Evolutionary conservation across 2,329 filamentous ascomycete genomes (phyloP).

Genomic region (Mollisia scopiformis): DNA sequence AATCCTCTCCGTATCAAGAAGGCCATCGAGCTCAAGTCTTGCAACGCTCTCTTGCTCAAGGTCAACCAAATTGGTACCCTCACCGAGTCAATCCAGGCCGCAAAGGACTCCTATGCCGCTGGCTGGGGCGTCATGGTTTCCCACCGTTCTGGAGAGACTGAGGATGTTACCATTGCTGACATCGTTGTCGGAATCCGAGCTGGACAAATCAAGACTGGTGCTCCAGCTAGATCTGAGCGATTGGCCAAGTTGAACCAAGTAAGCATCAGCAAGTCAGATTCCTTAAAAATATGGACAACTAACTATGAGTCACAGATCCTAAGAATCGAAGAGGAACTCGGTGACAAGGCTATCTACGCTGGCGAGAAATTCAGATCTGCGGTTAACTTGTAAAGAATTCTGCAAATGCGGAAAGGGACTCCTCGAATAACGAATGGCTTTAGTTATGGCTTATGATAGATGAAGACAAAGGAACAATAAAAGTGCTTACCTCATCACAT

Average conservation of each 20-base stretch:
- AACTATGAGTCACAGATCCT: constrained; percentile 62
- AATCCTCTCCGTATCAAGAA: constrained; percentile 99
- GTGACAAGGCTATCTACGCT: constrained; percentile 87
- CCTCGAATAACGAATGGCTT: constrained; percentile 16
- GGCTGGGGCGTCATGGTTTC: constrained; percentile 99
- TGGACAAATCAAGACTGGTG: constrained; percentile 99
- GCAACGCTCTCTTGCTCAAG: constrained; percentile 98
- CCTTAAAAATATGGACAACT: neutral
- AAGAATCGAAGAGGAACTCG: constrained; percentile 98
- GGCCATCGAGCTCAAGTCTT: constrained; percentile 98
- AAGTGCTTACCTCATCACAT: neutral
- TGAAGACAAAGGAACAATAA: neutral
- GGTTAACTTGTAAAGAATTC: constrained; percentile 73
- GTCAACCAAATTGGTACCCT: constrained; percentile 99
- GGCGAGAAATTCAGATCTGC: constrained; percentile 90
- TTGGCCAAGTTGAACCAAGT: constrained; percentile 97
- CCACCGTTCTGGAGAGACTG: constrained; percentile 98
- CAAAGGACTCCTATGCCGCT: constrained; percentile 96
- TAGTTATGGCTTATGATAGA: constrained; percentile 12
- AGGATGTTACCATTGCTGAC: constrained; percentile 99
- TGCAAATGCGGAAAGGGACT: constrained; percentile 7
- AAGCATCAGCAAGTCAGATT: neutral
- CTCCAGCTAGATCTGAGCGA: constrained; percentile 94
- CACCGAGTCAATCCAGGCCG: constrained; percentile 97
- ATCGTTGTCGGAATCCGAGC: constrained; percentile 95